Conservation (phyloP, 345 rosid genomes). For the Eucalyptus brandiana region DNA sequence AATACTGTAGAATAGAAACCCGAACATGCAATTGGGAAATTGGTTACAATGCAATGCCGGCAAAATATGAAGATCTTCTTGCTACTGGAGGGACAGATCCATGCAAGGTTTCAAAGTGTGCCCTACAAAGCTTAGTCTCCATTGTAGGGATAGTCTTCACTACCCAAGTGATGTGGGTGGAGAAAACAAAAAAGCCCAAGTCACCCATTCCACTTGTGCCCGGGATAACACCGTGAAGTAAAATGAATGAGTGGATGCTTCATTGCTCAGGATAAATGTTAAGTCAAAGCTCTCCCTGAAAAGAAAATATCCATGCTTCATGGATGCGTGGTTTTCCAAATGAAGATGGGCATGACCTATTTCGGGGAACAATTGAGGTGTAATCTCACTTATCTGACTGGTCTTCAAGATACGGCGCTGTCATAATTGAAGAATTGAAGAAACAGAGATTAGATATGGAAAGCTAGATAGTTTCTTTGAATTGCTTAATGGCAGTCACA, state of each 20-base stretch:
- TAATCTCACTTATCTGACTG: not conserved
- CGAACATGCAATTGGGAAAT: conserved; percentile 34
- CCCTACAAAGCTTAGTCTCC: conserved; percentile 72
- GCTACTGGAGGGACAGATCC: conserved; percentile 56
- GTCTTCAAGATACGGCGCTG: not conserved
- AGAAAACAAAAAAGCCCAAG: conserved; percentile 48
- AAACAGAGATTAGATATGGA: not conserved
- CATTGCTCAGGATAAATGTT: not conserved
- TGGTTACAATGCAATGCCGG: conserved; percentile 76
- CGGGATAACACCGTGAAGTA: conserved; percentile 30
- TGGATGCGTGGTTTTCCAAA: not conserved
- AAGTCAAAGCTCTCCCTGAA: not conserved
- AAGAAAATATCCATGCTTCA: not conserved
- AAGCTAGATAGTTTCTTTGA: not conserved
- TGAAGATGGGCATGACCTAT: not conserved
- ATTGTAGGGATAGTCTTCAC: conserved; percentile 63
- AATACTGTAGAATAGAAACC: conserved; percentile 53
- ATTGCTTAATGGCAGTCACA: not conserved
- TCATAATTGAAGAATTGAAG: not conserved
- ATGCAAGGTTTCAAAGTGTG: conserved; percentile 66
- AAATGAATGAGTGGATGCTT: not conserved
- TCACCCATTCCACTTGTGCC: conserved; percentile 58
- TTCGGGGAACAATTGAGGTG: not conserved
- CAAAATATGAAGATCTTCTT: conserved; percentile 59
- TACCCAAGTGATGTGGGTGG: conserved; percentile 66